Evolutionary conservation across 1,284 basidiomycete species (phyloP).

Genomic region (Austroboletus rostrupii): DNA sequence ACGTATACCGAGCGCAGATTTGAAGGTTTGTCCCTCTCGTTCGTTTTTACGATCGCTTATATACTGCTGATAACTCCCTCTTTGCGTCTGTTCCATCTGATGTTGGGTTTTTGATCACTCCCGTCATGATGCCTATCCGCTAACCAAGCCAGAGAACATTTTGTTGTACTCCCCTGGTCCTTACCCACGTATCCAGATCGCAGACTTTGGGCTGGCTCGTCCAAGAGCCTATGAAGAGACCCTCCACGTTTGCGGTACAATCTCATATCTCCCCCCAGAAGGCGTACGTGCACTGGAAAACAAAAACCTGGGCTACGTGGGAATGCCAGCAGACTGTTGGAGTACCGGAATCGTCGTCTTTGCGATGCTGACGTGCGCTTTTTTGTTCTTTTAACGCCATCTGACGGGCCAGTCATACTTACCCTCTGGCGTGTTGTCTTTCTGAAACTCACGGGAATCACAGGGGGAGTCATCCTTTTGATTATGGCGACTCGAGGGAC

Average conservation of each 20-base stretch:
- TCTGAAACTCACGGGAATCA: conserved; percentile 8
- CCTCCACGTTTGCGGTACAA: conserved; percentile 76
- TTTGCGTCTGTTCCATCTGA: neutral
- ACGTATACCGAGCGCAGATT: conserved; percentile 43
- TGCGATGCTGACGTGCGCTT: conserved; percentile 73
- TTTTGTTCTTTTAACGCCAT: neutral
- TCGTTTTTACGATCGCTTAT: neutral
- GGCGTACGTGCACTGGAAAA: conserved; percentile 72
- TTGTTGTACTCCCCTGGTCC: conserved; percentile 70
- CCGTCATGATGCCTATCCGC: neutral
- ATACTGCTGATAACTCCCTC: conserved; percentile 1
- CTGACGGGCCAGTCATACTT: neutral
- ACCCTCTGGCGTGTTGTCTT: neutral
- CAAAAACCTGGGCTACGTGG: conserved; percentile 66
- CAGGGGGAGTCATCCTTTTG: conserved; percentile 74
- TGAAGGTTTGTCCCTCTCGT: conserved; percentile 50
- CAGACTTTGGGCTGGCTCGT: conserved; percentile 84
- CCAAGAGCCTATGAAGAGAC: conserved; percentile 74
- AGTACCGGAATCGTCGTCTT: conserved; percentile 75
- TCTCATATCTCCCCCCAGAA: conserved; percentile 83
- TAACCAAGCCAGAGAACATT: conserved; percentile 76
- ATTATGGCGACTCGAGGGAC: conserved; percentile 43
- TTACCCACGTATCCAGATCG: conserved; percentile 79
- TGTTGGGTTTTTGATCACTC: neutral
- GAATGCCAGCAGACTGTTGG: conserved; percentile 83